These are phyloP conservation scores for Trypanosoma conorhini DNA, from an alignment of 208 protist species.

Conservation along the genomic window DNA sequence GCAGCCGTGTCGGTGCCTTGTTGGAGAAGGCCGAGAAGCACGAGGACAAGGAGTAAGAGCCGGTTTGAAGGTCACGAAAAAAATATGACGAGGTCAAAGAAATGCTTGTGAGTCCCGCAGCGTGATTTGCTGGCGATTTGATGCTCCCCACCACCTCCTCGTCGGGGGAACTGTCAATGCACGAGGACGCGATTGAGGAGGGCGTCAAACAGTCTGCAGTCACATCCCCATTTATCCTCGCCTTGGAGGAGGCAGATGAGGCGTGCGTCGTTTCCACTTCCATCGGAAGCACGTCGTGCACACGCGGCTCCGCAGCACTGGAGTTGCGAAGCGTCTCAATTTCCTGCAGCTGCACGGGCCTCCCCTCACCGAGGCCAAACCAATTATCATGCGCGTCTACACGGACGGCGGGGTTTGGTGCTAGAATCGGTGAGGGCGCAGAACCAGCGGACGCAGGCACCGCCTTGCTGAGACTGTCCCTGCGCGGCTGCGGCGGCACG, in stretches of 20 bases:
- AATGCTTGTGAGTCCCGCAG: conserved; percentile 1
- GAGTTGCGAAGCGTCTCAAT: conserved; percentile 9
- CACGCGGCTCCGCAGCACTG: conserved; percentile 3
- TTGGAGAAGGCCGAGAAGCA: no score
- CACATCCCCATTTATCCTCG: neutral
- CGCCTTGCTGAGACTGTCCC: neutral
- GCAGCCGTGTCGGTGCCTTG: no score
- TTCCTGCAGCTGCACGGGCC: conserved; percentile 11
- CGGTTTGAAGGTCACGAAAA: neutral
- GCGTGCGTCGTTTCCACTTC: neutral
- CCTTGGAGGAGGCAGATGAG: neutral
- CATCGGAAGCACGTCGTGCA: conserved; percentile 6
- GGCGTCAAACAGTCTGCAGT: neutral
- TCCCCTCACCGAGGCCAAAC: conserved; percentile 24
- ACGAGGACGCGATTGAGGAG: neutral
- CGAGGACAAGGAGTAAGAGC: no score
- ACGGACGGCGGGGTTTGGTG: neutral
- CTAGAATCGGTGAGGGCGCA: neutral
- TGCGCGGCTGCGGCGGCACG: neutral
- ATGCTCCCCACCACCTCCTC: neutral
- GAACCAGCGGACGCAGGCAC: neutral
- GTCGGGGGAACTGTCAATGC: neutral
- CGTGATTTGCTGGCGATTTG: neutral
- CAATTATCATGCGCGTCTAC: conserved; percentile 13
- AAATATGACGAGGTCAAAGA: neutral